These are phyloP conservation scores for Fragilariopsis cylindrus DNA, from an alignment of 108 stramenopile genomes.

Conservation along the genomic window DNA sequence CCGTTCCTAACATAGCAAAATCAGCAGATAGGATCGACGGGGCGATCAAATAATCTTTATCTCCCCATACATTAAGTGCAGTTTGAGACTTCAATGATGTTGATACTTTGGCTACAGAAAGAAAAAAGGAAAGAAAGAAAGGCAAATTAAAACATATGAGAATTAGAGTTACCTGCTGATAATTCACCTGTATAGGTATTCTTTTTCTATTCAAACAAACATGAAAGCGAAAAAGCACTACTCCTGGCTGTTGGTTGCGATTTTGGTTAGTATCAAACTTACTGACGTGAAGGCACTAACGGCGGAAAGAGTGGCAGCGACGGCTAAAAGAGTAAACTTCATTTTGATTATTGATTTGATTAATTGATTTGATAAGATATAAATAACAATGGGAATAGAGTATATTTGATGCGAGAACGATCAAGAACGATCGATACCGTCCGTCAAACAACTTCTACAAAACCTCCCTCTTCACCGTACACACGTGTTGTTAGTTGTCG, in stretches of 20 bases:
- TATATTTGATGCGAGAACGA: constrained; percentile 1
- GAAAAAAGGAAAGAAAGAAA: not conserved
- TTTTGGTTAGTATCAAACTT: constrained; percentile 23
- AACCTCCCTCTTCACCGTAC: too few relatives aligned
- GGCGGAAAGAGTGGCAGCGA: constrained; percentile 57
- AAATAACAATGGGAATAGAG: not conserved
- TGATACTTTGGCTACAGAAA: constrained; percentile 13
- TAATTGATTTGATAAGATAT: not conserved
- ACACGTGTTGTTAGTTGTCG: too few relatives aligned
- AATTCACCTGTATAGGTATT: too few relatives aligned
- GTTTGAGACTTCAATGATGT: constrained; percentile 34
- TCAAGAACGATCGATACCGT: not conserved
- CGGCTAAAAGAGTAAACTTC: constrained; percentile 66
- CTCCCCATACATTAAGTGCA: constrained; percentile 84
- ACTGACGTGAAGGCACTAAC: constrained; percentile 70
- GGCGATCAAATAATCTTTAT: constrained; percentile 96
- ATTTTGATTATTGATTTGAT: constrained; percentile 39
- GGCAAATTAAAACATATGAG: not conserved
- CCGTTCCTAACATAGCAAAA: constrained; percentile 95
- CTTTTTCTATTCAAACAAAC: not conserved
- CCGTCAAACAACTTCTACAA: too few relatives aligned
- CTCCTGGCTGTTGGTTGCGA: too few relatives aligned
- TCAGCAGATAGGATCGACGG: constrained; percentile 99
- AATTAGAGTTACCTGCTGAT: not conserved
- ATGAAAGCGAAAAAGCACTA: not conserved